A percentile compares a stretch with the other conserved stretches of the same genome.
Conservation (phyloP, 2,329 filamentous ascomycete species). For the Curvularia eragrostidis region DNA sequence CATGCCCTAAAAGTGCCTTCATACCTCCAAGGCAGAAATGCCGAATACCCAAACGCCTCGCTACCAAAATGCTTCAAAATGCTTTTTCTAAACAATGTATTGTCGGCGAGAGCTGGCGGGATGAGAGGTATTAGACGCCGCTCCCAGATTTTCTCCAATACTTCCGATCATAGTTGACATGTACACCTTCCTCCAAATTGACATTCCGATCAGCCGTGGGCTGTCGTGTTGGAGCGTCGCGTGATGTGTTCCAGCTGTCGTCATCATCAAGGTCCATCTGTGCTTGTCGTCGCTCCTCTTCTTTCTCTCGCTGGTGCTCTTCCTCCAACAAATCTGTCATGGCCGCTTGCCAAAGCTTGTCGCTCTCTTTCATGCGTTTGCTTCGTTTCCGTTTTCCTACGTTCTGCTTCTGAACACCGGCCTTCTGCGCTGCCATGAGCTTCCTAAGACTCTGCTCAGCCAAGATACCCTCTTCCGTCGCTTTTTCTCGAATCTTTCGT, state of each 20-base stretch:
- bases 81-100: slow-evolving; percentile 4
- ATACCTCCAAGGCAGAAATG: slow-evolving; percentile 28
- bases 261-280: slow-evolving; percentile 31
- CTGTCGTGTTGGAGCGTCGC: slow-evolving; percentile 34
- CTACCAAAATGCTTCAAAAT: slow-evolving; percentile 42
- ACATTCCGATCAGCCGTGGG: slow-evolving; percentile 40
- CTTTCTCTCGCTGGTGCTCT: slow-evolving; percentile 43
- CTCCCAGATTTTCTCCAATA: slow-evolving; percentile 61
- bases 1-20: slow-evolving; percentile 28
- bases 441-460: slow-evolving; percentile 70
- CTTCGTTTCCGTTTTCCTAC: slow-evolving; percentile 51
- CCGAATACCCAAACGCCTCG: slow-evolving; percentile 48
- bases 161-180: slow-evolving; percentile 66
- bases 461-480: slow-evolving; percentile 69
- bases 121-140: slow-evolving; percentile 21
- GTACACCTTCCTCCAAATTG: slow-evolving; percentile 49
- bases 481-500: slow-evolving; percentile 65
- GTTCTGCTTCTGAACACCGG: slow-evolving; percentile 51
- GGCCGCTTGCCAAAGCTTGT: slow-evolving; percentile 63
- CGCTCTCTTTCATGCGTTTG: slow-evolving; percentile 50
- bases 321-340: slow-evolving; percentile 58
- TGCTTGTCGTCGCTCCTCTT: slow-evolving; percentile 30
- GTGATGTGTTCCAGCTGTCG: slow-evolving; percentile 27
- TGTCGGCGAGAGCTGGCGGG: not conserved
- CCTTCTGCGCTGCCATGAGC: slow-evolving; percentile 58